Evolutionary conservation across 176 grass and related monocot genomes (phyloP).

Genomic region (Poa annua): DNA sequence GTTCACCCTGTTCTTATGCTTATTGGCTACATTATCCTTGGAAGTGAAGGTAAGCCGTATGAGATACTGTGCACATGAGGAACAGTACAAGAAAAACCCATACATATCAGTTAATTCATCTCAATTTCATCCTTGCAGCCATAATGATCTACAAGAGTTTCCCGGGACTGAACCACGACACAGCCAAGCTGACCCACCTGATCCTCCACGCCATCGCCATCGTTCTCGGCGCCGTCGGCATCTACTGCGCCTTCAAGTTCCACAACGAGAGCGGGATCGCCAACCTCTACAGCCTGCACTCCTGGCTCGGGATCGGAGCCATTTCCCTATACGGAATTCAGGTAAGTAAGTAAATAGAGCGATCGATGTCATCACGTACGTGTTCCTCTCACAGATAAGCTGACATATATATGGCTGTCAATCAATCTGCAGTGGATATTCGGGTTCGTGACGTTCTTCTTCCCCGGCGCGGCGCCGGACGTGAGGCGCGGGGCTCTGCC

Average conservation of each 20-base stretch:
- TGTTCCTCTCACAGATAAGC: background rate
- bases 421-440: slow-evolving; percentile 70
- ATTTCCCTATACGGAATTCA: slow-evolving; percentile 74
- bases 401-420: background rate
- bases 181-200: slow-evolving; percentile 67
- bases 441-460: slow-evolving; percentile 76
- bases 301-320: slow-evolving; percentile 86
- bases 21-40: slow-evolving; percentile 88
- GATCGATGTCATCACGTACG: background rate
- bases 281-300: slow-evolving; percentile 94
- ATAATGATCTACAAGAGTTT: slow-evolving; percentile 81
- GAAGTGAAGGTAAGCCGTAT: slow-evolving; percentile 72
- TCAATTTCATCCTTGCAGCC: slow-evolving; percentile 43
- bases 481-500: slow-evolving; percentile 68
- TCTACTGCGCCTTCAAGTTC: slow-evolving; percentile 84
- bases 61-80: background rate
- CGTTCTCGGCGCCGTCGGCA: slow-evolving; percentile 71
- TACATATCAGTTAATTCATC: background rate
- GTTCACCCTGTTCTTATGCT: slow-evolving; percentile 94
- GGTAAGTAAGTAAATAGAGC: slow-evolving; percentile 22
- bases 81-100: background rate
- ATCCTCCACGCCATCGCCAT: slow-evolving; percentile 68
- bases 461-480: slow-evolving; percentile 56
- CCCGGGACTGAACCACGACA: slow-evolving; percentile 64
- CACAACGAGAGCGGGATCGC: slow-evolving; percentile 94